phyloP scores from a whole-genome alignment of 345 rosid genomes.

The Camelina sativa region DNA sequence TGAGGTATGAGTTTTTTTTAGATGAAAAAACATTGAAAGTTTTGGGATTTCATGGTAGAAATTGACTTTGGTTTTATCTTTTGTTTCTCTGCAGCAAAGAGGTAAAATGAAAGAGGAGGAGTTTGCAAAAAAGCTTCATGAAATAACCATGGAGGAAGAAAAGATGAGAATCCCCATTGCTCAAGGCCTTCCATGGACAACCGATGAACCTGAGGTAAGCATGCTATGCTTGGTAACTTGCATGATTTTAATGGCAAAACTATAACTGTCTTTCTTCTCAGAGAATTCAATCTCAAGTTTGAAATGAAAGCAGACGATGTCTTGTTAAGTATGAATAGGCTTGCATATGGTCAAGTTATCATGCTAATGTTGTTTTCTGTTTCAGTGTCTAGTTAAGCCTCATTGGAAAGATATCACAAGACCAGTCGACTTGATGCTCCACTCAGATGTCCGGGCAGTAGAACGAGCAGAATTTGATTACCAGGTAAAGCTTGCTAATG shows the following conservation, averaged over 20 bases:
- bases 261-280: conserved; percentile 4
- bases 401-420: conserved; percentile 70
- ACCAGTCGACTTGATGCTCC: conserved; percentile 75
- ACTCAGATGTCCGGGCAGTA: conserved; percentile 73
- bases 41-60: not conserved
- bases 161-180: conserved; percentile 77
- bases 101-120: conserved; percentile 87
- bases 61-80: conserved; percentile 24
- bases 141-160: conserved; percentile 69
- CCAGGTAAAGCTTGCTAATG: conserved; percentile 55
- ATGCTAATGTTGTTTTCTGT: conserved; percentile 28
- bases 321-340: conserved; percentile 47
- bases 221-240: not conserved
- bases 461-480: conserved; percentile 94
- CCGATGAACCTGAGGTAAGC: conserved; percentile 90
- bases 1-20: conserved; percentile 56
- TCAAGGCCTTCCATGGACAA: conserved; percentile 95
- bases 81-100: conserved; percentile 62
- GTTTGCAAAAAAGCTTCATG: conserved; percentile 70
- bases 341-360: conserved; percentile 7
- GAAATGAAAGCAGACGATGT: conserved; percentile 32
- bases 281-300: not conserved
- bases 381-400: conserved; percentile 77
- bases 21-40: not conserved
- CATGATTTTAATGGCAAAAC: not conserved